Evolutionary conservation across 345 rosid genomes (phyloP), one percentile per base, ranked within the genome.

Genomic region (Eucalyptus marginata): DNA sequence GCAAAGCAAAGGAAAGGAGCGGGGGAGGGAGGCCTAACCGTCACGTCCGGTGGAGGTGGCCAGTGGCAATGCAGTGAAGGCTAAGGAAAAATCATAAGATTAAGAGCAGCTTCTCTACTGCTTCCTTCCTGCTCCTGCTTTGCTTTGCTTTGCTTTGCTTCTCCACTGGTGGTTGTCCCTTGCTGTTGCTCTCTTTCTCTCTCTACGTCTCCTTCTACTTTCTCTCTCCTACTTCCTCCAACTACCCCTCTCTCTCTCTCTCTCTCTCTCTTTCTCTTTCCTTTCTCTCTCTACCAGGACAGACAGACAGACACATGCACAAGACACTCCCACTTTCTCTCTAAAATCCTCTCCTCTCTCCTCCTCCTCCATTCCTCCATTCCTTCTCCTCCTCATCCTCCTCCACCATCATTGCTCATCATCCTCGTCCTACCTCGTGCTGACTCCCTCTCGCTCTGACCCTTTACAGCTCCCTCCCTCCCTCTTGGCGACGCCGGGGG

Each of bases 321-420:
- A 50, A 12, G 18, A 54, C 29, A 20, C 87, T 25, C 68, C 14
- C 87, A 54, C 64, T 54, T 59, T 54, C 89, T 90, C 90, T 92
- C 92, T 91, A 91, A 87, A 91, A 90, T 89, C 71, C 88, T 58
- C 79, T 85, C 92, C 59, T 25, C n/a, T 12, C 7, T 25, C 68
- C 68, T 29, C 31, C 68, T 59, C 83, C 84, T 86, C 76, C 58
- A 52, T 51, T 59, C 83, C 66, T n/a, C 31, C 52, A 49, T 49
- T 87, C 64, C 79, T 62, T 80, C 16, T 86, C 85, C 79, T 62
- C 86, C 16, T 86, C 85, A 85, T 76, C 43, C 90, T 49, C 91
- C 33, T 51, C 58, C 58, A 18, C 58, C 58, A 52, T 43, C 62
- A 44, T 51, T 22, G 25, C 25, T 71, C 81, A 43, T 33, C 46